phyloP scores from a whole-genome alignment of 305 asterid species.

The Petunia hybrid region DNA sequence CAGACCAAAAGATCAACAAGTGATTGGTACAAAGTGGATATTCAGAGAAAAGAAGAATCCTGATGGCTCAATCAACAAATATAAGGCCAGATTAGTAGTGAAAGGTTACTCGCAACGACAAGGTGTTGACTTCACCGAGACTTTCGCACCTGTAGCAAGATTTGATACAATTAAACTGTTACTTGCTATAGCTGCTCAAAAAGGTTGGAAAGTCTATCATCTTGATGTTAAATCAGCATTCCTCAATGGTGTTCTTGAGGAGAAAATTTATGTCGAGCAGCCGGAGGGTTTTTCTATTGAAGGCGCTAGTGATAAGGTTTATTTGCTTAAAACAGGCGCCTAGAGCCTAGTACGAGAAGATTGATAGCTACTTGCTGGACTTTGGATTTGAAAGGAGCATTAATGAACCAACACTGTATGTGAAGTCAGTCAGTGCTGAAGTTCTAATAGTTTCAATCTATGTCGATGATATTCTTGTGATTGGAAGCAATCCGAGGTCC shows the following conservation, averaged over 20 bases:
- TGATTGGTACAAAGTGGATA: background rate
- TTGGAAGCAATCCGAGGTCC: background rate
- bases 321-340: conserved; percentile 27
- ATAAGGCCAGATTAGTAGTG: conserved; percentile 11
- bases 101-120: background rate
- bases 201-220: conserved; percentile 12
- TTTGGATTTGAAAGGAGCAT: no score
- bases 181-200: background rate
- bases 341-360: background rate
- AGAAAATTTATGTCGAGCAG: conserved; percentile 27
- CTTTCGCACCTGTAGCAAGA: no score
- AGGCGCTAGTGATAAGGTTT: conserved; percentile 2
- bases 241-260: conserved; percentile 3
- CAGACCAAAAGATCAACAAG: background rate
- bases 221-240: conserved; percentile 32
- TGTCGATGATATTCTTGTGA: conserved; percentile 24
- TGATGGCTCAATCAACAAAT: background rate
- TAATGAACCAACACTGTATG: background rate
- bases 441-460: background rate
- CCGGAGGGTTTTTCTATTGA: conserved; percentile 7
- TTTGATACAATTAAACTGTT: conserved; percentile 11
- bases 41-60: background rate
- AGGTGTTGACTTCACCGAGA: conserved; percentile 11
- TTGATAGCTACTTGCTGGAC: background rate
- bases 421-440: background rate